Evolutionary conservation across 2,329 filamentous ascomycete genomes (phyloP).

Genomic region (Diaporthe sp.): DNA sequence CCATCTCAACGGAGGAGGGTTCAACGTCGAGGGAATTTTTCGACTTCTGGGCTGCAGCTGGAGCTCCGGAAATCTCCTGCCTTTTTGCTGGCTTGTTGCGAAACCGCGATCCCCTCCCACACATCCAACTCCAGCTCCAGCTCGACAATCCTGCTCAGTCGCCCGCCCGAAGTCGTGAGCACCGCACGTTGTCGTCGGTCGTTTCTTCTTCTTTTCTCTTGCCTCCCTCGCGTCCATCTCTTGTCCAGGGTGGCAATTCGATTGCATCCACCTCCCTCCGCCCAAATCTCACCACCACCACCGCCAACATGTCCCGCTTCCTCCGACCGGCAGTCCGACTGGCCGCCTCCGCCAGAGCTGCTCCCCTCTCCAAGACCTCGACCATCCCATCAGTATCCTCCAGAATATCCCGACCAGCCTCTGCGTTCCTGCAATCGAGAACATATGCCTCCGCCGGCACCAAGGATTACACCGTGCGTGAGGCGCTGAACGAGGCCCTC

Average conservation of each 20-base stretch:
- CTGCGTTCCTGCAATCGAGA: slow-evolving; percentile 61
- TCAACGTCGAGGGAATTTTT: slow-evolving; percentile 36
- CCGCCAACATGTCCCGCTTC: slow-evolving; percentile 58
- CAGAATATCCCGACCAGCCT: slow-evolving; percentile 42
- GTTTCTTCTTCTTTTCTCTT: neutral
- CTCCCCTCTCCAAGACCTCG: slow-evolving; percentile 45
- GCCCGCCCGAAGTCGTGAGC: slow-evolving; percentile 9
- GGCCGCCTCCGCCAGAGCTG: slow-evolving; percentile 53
- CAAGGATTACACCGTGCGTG: slow-evolving; percentile 97
- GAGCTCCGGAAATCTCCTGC: slow-evolving; percentile 33
- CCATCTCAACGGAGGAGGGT: slow-evolving; percentile 32
- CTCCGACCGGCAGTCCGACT: slow-evolving; percentile 60
- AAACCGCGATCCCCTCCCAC: slow-evolving; percentile 18
- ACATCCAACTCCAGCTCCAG: slow-evolving; percentile 1
- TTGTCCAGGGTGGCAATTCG: slow-evolving; percentile 19
- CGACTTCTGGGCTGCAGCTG: slow-evolving; percentile 28
- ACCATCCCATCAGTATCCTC: slow-evolving; percentile 45
- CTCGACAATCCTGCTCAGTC: slow-evolving; percentile 20
- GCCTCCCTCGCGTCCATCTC: neutral
- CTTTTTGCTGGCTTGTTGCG: slow-evolving; percentile 34
- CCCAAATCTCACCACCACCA: slow-evolving; percentile 23
- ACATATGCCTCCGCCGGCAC: slow-evolving; percentile 72
- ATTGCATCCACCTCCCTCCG: slow-evolving; percentile 35
- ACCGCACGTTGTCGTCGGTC: slow-evolving; percentile 13
- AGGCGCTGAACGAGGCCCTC: slow-evolving; percentile 97